These are phyloP conservation scores for Carpinus viminea DNA, from an alignment of 306 rosid species.

Conservation along the genomic window DNA sequence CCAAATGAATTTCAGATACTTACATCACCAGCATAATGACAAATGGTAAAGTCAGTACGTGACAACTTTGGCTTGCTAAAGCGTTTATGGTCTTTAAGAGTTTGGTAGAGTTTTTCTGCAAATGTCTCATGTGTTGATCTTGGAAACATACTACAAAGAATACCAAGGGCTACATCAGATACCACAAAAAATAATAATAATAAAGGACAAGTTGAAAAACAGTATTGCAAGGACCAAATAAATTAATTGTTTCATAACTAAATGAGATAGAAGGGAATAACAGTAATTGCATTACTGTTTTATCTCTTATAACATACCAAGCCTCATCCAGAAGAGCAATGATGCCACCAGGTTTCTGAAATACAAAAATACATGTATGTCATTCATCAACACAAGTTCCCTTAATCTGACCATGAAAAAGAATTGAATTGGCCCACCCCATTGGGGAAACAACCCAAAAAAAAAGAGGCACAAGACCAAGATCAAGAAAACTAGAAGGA, in stretches of 20 bases:
- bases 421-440: background rate
- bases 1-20: constrained; percentile 38
- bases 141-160: constrained; percentile 92
- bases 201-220: background rate
- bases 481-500: background rate
- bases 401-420: constrained; percentile 1
- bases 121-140: constrained; percentile 91
- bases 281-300: constrained; percentile 1
- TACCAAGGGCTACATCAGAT: constrained; percentile 35
- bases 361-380: constrained; percentile 24
- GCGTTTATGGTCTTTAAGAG: constrained; percentile 81
- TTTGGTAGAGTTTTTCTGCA: constrained; percentile 90
- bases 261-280: constrained; percentile 15
- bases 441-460: background rate
- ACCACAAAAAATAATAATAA: constrained; percentile 31
- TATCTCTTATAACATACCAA: constrained; percentile 59
- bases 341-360: constrained; percentile 97
- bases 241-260: constrained; percentile 12
- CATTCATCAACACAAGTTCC: background rate
- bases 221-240: constrained; percentile 8
- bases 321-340: constrained; percentile 98
- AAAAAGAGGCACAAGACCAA: background rate
- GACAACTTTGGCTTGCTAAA: constrained; percentile 96
- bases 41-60: constrained; percentile 74
- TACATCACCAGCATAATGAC: constrained; percentile 97